A percentile compares a stretch with the other conserved stretches of the same genome.
These are phyloP conservation scores for Nicotiana benthamiana DNA, from an alignment of 257 asterid species.

Conservation along the genomic window DNA sequence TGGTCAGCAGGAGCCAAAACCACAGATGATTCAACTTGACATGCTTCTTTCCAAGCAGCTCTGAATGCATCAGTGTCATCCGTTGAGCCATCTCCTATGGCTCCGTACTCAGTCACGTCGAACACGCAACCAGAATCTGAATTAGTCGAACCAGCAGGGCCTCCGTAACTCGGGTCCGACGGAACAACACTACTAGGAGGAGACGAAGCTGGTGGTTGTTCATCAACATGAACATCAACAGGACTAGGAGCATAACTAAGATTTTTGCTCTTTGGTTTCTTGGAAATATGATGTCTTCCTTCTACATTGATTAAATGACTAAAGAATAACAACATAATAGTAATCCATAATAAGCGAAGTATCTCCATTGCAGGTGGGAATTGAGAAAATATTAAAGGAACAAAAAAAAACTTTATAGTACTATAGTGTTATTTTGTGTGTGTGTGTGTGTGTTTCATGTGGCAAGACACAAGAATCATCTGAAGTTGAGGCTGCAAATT, in stretches of 20 bases:
- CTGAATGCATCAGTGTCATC: slow-evolving; percentile 87
- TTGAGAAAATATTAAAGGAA: not conserved
- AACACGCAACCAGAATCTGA: slow-evolving; percentile 38
- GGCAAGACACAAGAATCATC: slow-evolving; percentile 9
- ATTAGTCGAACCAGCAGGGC: slow-evolving; percentile 3
- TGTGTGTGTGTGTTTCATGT: not conserved
- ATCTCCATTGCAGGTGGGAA: slow-evolving; percentile 28
- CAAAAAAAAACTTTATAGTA: not conserved
- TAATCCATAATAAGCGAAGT: slow-evolving; percentile 8
- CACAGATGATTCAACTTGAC: slow-evolving; percentile 55
- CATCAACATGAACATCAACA: not conserved
- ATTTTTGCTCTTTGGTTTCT: slow-evolving; percentile 26
- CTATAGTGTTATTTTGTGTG: not conserved
- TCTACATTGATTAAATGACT: slow-evolving; percentile 24
- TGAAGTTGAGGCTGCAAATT: slow-evolving; percentile 32
- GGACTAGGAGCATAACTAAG: slow-evolving; percentile 16
- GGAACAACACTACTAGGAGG: slow-evolving; percentile 4
- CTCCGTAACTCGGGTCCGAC: slow-evolving; percentile 3
- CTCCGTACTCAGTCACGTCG: slow-evolving; percentile 63
- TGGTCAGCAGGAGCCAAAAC: slow-evolving; percentile 46
- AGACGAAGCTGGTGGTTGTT: not conserved
- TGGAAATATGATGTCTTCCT: slow-evolving; percentile 35
- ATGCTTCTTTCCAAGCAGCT: slow-evolving; percentile 85
- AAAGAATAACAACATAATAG: slow-evolving; percentile 7
- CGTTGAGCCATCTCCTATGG: slow-evolving; percentile 61